phyloP scores from a whole-genome alignment of 2,329 filamentous ascomycete genomes.

The Lomentospora prolificans region DNA sequence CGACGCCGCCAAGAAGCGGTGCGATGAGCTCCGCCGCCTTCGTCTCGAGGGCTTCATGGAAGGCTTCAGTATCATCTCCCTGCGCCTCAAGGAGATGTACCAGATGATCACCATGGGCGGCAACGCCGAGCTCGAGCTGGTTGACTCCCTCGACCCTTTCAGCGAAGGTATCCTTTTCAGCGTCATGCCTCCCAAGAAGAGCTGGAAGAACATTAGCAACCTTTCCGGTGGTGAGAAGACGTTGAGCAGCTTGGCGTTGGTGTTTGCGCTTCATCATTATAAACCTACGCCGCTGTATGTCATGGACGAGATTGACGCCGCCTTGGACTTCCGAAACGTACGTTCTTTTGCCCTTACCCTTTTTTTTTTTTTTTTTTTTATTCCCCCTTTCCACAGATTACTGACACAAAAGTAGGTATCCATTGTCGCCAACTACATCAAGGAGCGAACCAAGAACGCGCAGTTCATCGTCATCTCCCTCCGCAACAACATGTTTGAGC shows the following conservation, averaged over 20 bases:
- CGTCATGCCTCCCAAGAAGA: slow-evolving; percentile 99
- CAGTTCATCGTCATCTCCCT: slow-evolving; percentile 98
- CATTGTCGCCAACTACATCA: slow-evolving; percentile 98
- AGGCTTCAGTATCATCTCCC: slow-evolving; percentile 86
- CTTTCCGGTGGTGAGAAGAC: slow-evolving; percentile 96
- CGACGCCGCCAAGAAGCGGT: slow-evolving; percentile 81
- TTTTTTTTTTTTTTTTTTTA: background rate
- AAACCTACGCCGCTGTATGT: slow-evolving; percentile 96
- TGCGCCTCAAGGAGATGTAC: slow-evolving; percentile 98
- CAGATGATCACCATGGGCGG: slow-evolving; percentile 99
- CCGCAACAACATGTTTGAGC: slow-evolving; percentile 99
- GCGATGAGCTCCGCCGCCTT: slow-evolving; percentile 81
- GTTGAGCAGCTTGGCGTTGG: slow-evolving; percentile 78
- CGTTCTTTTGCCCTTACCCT: slow-evolving; percentile 30
- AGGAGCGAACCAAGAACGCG: slow-evolving; percentile 96
- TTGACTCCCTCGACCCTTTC: slow-evolving; percentile 93
- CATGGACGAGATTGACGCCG: slow-evolving; percentile 99
- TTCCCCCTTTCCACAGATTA: background rate
- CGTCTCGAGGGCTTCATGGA: slow-evolving; percentile 97
- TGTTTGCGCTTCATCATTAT: slow-evolving; percentile 98
- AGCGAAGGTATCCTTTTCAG: slow-evolving; percentile 94
- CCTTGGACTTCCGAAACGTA: slow-evolving; percentile 94
- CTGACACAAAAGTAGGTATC: slow-evolving; percentile 53
- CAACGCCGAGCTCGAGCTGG: slow-evolving; percentile 93
- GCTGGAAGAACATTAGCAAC: slow-evolving; percentile 99